Evolutionary conservation across 192 early-diverging fungal genomes (phyloP).

Genomic region (Pecoramyces ruminantium): DNA sequence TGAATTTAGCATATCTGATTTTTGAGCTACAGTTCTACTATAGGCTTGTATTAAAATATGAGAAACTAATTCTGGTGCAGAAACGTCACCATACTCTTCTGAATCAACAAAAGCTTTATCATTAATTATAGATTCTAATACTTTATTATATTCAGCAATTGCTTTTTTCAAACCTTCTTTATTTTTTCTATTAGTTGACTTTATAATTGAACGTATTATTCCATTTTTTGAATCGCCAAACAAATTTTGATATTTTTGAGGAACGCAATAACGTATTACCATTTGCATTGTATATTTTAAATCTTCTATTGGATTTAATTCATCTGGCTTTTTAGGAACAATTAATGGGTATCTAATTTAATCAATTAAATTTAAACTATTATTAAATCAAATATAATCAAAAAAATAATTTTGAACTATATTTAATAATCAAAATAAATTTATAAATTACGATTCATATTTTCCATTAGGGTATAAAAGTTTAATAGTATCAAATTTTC

Average conservation of each 20-base stretch:
- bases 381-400: too few relatives aligned
- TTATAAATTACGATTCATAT: neutral
- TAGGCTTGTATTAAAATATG: constrained; percentile 81
- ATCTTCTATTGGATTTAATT: constrained; percentile 74
- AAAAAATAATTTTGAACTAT: too few relatives aligned
- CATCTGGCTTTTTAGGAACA: constrained; percentile 18
- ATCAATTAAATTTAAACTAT: too few relatives aligned
- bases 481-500: neutral
- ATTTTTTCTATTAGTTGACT: constrained; percentile 53
- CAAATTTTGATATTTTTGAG: constrained; percentile 13
- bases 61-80: constrained; percentile 47
- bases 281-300: constrained; percentile 54
- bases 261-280: constrained; percentile 34
- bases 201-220: constrained; percentile 54
- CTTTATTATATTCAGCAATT: constrained; percentile 52
- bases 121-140: constrained; percentile 25
- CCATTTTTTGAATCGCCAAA: constrained; percentile 53
- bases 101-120: constrained; percentile 7
- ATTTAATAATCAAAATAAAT: too few relatives aligned
- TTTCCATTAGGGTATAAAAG: neutral
- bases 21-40: constrained; percentile 65
- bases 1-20: constrained; percentile 48
- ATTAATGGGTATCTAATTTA: constrained; percentile 5
- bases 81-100: constrained; percentile 11
- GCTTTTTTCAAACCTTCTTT: constrained; percentile 45